These are phyloP conservation scores for Coemansia umbellata DNA, from an alignment of 192 early-diverging fungal genomes.

Conservation along the genomic window DNA sequence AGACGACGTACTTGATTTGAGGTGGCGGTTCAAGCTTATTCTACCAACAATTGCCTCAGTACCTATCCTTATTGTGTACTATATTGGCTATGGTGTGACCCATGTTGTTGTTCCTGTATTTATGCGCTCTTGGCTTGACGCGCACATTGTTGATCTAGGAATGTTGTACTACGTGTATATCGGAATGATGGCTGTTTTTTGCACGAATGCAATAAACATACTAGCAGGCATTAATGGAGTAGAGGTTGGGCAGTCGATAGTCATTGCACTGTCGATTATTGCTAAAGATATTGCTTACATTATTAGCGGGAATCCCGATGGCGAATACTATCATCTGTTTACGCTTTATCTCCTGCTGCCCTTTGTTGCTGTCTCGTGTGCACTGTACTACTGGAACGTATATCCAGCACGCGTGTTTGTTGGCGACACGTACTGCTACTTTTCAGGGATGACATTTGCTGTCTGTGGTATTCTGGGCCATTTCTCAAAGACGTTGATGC, in stretches of 20 bases:
- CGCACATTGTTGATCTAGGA: constrained; percentile 74
- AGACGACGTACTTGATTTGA: constrained; percentile 94
- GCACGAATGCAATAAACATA: constrained; percentile 98
- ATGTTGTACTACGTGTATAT: constrained; percentile 93
- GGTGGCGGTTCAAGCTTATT: constrained; percentile 94
- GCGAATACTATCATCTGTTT: constrained; percentile 79
- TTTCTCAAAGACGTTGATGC: constrained; percentile 86
- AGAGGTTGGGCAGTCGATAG: constrained; percentile 87
- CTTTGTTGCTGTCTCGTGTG: constrained; percentile 81
- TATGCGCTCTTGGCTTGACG: constrained; percentile 67
- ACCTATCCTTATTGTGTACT: constrained; percentile 92
- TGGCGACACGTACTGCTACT: constrained; percentile 96
- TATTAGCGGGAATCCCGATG: constrained; percentile 39
- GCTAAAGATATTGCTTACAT: constrained; percentile 48
- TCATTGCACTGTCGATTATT: constrained; percentile 83
- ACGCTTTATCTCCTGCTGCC: constrained; percentile 90
- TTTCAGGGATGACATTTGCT: constrained; percentile 99
- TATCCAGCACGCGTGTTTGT: constrained; percentile 90
- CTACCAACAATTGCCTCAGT: constrained; percentile 90
- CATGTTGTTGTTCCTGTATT: constrained; percentile 84
- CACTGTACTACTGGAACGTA: constrained; percentile 87
- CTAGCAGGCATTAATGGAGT: constrained; percentile 97
- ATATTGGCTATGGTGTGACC: constrained; percentile 82
- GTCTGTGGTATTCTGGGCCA: constrained; percentile 94
- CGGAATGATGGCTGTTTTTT: constrained; percentile 83